Base-by-base conservation (phyloP, 2,329 filamentous ascomycete genomes). In the Neobulgaria alba region DNA sequence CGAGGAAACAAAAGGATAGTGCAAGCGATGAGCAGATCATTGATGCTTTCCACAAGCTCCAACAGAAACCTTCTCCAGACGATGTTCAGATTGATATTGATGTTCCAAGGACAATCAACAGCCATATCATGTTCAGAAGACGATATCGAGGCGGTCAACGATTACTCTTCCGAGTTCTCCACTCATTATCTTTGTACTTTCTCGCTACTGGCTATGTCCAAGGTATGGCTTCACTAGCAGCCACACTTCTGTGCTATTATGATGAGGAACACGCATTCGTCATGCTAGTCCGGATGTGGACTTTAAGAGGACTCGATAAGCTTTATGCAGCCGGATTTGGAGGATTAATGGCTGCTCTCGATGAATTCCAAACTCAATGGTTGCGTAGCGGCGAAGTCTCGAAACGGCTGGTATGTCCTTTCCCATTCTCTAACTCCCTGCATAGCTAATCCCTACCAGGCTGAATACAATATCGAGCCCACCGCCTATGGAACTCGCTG, bases 61-160 rank as follows among this genome's bases (percentile, higher is more conserved):
- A 93, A 56, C 68, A 78, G 12, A 67, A 79, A 44, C 77, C 77
- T 40, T 95, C 85, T 2, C 80, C 87, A 1, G 92, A 98, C 58
- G 92, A 98, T 61, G 80, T 90, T 16, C 92, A 98, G 64, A 98
- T 98, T 54, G 92, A 98, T 61, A 77, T 96, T 32, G 92, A 98
- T 61, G 92, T 98, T 14, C 92, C 92, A 1, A 76, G 92, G 39
- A 96, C 92, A 3, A 94, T 98, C 61, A 93, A 79, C 61, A 79
- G 85, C 48, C 92, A 98, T 64, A 90, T 98, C 61, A 95, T 98
- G 90, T 98, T 98, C 60, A 79, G 92, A 33, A 75, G 79, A 48
- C 76, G 92, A 37, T 98, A 98, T 64, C 78, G 87, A 17, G 92
- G 92, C 45, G 92, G 90, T 1, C 90, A 98, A 62, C 77, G 92